Percentiles rank a stretch among this genome's conserved stretches.
Evolutionary conservation across 73 alveolate species (phyloP).

Genomic region (Halteria grandinella): DNA sequence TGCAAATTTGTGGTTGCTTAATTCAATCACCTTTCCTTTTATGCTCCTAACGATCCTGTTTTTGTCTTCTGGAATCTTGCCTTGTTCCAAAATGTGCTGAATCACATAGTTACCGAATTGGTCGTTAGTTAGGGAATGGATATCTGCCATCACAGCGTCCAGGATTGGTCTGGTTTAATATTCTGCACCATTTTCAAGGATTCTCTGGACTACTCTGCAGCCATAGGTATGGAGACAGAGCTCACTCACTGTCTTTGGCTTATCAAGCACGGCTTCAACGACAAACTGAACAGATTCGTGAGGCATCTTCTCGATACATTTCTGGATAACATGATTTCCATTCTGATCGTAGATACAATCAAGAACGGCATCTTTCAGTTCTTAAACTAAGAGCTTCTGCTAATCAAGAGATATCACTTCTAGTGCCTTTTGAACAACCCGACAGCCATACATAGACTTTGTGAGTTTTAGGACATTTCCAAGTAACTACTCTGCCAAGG

Average conservation of each 20-base stretch:
- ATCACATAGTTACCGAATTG: conserved; percentile 90
- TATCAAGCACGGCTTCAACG: conserved; percentile 72
- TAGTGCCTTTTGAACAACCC: conserved; percentile 89
- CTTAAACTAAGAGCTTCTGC: conserved; percentile 66
- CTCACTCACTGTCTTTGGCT: conserved; percentile 69
- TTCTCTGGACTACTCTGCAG: conserved; percentile 93
- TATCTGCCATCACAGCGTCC: conserved; percentile 68
- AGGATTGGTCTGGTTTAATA: conserved; percentile 67
- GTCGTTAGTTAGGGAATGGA: conserved; percentile 70
- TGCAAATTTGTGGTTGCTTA: conserved; percentile 79
- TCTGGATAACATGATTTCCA: conserved; percentile 97
- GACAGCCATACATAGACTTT: conserved; percentile 91
- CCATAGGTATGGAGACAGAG: conserved; percentile 89
- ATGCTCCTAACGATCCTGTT: conserved; percentile 74
- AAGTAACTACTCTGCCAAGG: conserved; percentile 74
- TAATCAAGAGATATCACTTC: conserved; percentile 67
- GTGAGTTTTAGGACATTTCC: conserved; percentile 85
- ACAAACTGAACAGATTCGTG: conserved; percentile 71
- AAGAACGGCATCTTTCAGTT: conserved; percentile 73
- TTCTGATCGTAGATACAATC: conserved; percentile 92
- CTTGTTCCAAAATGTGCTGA: conserved; percentile 91
- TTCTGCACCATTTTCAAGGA: conserved; percentile 76
- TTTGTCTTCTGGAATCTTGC: conserved; percentile 72
- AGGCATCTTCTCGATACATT: conserved; percentile 86
- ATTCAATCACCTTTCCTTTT: conserved; percentile 61